Evolutionary conservation across 129 eudicot genomes (phyloP).

Genomic region (Saposhnikovia divaricata): DNA sequence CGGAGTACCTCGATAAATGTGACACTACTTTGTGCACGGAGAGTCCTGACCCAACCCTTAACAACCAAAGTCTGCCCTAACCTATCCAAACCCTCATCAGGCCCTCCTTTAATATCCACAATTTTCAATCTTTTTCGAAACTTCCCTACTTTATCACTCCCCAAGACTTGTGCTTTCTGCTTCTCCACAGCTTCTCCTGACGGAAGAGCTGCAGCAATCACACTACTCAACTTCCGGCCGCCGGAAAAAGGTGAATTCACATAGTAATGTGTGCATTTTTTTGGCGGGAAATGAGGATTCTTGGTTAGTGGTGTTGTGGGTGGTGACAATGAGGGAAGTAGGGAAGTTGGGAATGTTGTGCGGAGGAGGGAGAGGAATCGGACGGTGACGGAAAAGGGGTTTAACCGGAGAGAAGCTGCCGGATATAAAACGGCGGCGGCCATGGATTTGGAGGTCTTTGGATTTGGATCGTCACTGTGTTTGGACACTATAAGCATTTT

Average conservation of each 20-base stretch:
- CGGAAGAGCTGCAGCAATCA: constrained; percentile 29
- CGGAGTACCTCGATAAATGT: constrained; percentile 90
- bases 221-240: constrained; percentile 24
- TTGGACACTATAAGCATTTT: no score
- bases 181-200: constrained; percentile 35
- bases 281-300: constrained; percentile 15
- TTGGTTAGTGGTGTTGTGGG: constrained; percentile 4
- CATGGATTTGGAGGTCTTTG: constrained; percentile 20
- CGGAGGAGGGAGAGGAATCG: constrained; percentile 39
- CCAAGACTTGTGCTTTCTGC: constrained; percentile 23
- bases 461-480: no score
- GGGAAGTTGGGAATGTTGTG: constrained; percentile 16
- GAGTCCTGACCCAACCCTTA: constrained; percentile 81
- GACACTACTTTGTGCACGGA: constrained; percentile 81
- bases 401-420: constrained; percentile 47
- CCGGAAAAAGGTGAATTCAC: constrained; percentile 14
- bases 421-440: constrained; percentile 61
- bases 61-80: constrained; percentile 65
- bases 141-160: constrained; percentile 34
- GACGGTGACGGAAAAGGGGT: constrained; percentile 44
- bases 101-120: constrained; percentile 70
- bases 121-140: constrained; percentile 56
- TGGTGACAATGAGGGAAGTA: constrained; percentile 8
- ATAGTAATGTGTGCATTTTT: constrained; percentile 12
- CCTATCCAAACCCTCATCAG: constrained; percentile 60